Evolutionary conservation across 495 filamentous ascomycete genomes (phyloP).

Genomic region (Xylaria acuta): DNA sequence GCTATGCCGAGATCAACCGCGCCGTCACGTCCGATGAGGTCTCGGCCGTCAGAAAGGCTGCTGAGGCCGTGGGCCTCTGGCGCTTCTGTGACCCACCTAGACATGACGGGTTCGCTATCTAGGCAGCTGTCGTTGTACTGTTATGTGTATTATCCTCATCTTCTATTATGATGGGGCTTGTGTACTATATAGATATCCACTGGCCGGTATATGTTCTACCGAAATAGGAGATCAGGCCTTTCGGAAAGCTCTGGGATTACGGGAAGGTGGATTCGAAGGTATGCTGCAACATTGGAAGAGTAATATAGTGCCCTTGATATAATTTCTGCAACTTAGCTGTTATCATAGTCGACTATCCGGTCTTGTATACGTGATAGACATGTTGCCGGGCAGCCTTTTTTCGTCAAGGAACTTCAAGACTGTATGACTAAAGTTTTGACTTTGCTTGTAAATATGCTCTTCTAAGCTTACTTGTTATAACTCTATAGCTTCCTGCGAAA

Average conservation of each 20-base stretch:
- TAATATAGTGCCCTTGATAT: too few relatives aligned
- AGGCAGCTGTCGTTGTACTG: not conserved
- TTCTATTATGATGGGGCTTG: not conserved
- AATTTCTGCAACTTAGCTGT: not conserved
- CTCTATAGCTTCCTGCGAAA: too few relatives aligned
- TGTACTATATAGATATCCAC: not conserved
- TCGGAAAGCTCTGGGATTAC: too few relatives aligned
- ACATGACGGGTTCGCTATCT: constrained; percentile 74
- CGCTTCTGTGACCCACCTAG: constrained; percentile 73
- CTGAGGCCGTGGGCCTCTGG: constrained; percentile 74
- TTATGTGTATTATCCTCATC: not conserved
- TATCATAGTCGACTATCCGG: not conserved
- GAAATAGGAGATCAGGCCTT: not conserved
- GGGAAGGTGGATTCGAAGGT: too few relatives aligned
- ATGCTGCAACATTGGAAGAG: too few relatives aligned
- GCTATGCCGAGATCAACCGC: constrained; percentile 79
- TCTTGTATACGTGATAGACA: not conserved
- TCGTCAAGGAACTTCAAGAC: not conserved
- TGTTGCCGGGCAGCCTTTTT: not conserved
- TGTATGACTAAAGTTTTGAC: too few relatives aligned
- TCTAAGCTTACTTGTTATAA: too few relatives aligned
- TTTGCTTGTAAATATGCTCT: too few relatives aligned
- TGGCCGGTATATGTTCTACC: not conserved
- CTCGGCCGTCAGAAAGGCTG: constrained; percentile 63
- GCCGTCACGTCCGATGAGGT: constrained; percentile 68